phyloP scores from a whole-genome alignment of 2,329 filamentous ascomycete genomes.

The Fusarium armeniacum region DNA sequence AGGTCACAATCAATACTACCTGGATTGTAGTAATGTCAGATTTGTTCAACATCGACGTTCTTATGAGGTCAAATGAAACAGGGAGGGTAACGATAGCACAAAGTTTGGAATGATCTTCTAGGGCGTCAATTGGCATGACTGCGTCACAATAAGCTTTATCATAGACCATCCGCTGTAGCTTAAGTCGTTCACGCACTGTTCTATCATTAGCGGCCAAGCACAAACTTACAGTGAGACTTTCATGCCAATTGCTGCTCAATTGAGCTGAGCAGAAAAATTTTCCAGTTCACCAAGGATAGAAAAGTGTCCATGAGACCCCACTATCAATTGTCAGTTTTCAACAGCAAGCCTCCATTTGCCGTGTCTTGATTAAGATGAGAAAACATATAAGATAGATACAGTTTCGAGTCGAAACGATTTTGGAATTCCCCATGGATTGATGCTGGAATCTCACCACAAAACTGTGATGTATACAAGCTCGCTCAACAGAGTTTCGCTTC shows the following conservation, averaged over 20 bases:
- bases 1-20: background rate
- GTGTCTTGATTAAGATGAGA: background rate
- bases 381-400: background rate
- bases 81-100: conserved; percentile 10
- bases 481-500: background rate
- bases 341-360: conserved; percentile 11
- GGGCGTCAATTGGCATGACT: conserved; percentile 21
- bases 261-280: conserved; percentile 37
- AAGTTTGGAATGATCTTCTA: conserved; percentile 13
- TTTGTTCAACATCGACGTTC: background rate
- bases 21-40: background rate
- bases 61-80: background rate
- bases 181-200: conserved; percentile 38
- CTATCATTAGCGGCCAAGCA: conserved; percentile 15
- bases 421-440: background rate
- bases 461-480: background rate
- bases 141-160: conserved; percentile 37
- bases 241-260: background rate
- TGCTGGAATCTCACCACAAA: background rate
- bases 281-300: conserved; percentile 24
- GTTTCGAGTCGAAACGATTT: no score
- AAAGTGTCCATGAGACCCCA: conserved; percentile 33
- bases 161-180: conserved; percentile 14
- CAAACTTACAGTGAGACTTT: conserved; percentile 3
- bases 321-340: conserved; percentile 38